Base-by-base conservation (phyloP, 176 grass and related monocot genomes). In the Avena insularis region DNA sequence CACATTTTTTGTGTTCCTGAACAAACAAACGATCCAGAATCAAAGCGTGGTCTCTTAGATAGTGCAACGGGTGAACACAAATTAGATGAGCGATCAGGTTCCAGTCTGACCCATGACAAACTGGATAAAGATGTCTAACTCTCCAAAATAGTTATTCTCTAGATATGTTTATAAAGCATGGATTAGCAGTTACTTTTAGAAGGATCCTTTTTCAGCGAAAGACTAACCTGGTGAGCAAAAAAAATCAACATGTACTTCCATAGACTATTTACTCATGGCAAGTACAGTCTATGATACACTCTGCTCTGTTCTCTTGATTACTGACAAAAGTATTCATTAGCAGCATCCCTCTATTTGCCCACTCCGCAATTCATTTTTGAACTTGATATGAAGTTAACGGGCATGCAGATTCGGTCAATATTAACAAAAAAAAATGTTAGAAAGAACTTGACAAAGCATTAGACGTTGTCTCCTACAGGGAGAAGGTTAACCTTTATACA, bases 21-120 rank as follows among this genome's bases (percentile, higher is more conserved):
- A 83, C 19, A 77, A 86, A 90, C 5, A 12, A 86, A 90, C 5
- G 12, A 83, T 81, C 74, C 67, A 59, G 17, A 90, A 64, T 8
- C 16, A 67, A 84, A 79, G 23, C 70, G 57, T 53, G 10, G 38
- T 21, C 19, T 35, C 27, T 71, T 82, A 61, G 53, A 53, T 14
- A 71, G 9, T 50, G 56, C 56, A 55, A 75, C 8, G 58, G 66
- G 17, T 49, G 21, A 78, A 72, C 8, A 0, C 6, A 49, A 20
- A 81, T 25, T 56, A 62, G 9, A 51, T 65, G 31, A 72, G 48
- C 79, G 9, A 59, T 73, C 67, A 79, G 57, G 58, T 60, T 80
- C 6, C 49, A 38, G 13, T 79, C 25, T 75, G 38, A 46, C 80
- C 80, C 49, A 59, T 84, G 58, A 57, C 3, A 84, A 66, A 71